Percentiles rank a stretch among this genome's conserved stretches.
These are phyloP conservation scores for Stereocaulon alpinum DNA, from an alignment of 495 filamentous ascomycete species.

Conservation along the genomic window DNA sequence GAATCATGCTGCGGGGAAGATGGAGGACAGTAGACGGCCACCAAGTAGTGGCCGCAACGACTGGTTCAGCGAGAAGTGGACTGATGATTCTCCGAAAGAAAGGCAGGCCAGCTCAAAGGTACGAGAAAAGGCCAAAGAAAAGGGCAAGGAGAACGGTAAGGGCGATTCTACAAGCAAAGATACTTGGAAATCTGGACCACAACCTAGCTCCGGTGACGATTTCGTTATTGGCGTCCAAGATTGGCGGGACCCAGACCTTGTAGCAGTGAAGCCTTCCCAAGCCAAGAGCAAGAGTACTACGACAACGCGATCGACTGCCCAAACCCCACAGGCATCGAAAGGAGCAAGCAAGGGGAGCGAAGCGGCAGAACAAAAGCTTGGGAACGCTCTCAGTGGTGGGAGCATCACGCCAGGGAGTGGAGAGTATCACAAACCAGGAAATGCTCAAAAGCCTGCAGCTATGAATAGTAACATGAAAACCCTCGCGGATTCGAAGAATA, in stretches of 20 bases:
- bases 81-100: slow-evolving; percentile 40
- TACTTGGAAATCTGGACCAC: slow-evolving; percentile 13
- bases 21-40: slow-evolving; percentile 53
- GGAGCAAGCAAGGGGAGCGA: slow-evolving; percentile 5
- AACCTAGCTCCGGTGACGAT: slow-evolving; percentile 43
- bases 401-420: slow-evolving; percentile 71
- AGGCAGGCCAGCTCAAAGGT: slow-evolving; percentile 12
- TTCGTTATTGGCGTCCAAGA: slow-evolving; percentile 92
- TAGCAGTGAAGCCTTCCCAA: slow-evolving; percentile 31
- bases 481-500: not conserved
- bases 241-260: slow-evolving; percentile 79
- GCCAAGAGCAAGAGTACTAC: slow-evolving; percentile 24
- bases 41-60: slow-evolving; percentile 77
- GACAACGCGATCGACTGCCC: slow-evolving; percentile 8
- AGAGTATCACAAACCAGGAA: slow-evolving; percentile 47
- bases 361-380: slow-evolving; percentile 18
- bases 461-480: slow-evolving; percentile 6
- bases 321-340: slow-evolving; percentile 13
- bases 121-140: slow-evolving; percentile 15
- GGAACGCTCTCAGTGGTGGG: slow-evolving; percentile 44
- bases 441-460: not conserved
- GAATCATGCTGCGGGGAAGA: slow-evolving; percentile 19
- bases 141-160: slow-evolving; percentile 14
- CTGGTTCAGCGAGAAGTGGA: slow-evolving; percentile 62
- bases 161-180: slow-evolving; percentile 16